Evolutionary conservation across 2,329 filamentous ascomycete genomes (phyloP).

Genomic region (Pseudocercospora cruenta): DNA sequence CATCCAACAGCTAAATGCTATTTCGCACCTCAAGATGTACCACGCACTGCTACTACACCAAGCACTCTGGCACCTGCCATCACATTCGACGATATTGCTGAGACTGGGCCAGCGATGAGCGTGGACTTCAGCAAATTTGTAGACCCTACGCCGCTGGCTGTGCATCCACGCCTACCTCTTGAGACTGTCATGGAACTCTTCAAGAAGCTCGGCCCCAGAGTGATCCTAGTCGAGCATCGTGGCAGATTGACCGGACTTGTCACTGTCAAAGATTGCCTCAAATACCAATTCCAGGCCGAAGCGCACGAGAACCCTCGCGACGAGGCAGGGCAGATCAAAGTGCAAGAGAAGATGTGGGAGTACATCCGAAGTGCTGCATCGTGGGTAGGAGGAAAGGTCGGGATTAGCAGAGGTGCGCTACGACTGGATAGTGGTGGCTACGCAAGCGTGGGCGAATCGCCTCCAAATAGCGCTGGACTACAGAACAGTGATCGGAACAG

Average conservation of each 20-base stretch:
- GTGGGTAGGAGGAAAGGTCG: conserved; percentile 33
- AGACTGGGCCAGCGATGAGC: conserved; percentile 58
- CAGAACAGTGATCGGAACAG: conserved; percentile 4
- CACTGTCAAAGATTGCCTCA: conserved; percentile 94
- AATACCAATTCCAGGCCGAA: conserved; percentile 96
- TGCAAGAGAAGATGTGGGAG: conserved; percentile 68
- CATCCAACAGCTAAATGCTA: conserved; percentile 70
- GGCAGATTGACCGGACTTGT: conserved; percentile 83
- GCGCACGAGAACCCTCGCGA: conserved; percentile 74
- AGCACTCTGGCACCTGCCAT: conserved; percentile 41
- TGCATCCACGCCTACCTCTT: conserved; percentile 85
- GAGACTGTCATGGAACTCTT: conserved; percentile 99
- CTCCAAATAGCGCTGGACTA: conserved; percentile 9
- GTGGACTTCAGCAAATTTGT: conserved; percentile 87
- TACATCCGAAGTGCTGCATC: conserved; percentile 33
- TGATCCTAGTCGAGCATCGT: conserved; percentile 89
- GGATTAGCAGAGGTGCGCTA: conserved; percentile 23
- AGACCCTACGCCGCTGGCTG: conserved; percentile 84
- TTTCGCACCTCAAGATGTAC: conserved; percentile 59
- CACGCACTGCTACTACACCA: conserved; percentile 36
- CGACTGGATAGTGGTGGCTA: conserved; percentile 30
- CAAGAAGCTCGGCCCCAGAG: conserved; percentile 93
- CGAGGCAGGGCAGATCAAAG: conserved; percentile 57
- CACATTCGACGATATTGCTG: conserved; percentile 63
- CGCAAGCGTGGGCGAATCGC: conserved; percentile 8